Evolutionary conservation across 2,329 filamentous ascomycete genomes (phyloP).

Genomic region (Daldinia eschscholtzii): DNA sequence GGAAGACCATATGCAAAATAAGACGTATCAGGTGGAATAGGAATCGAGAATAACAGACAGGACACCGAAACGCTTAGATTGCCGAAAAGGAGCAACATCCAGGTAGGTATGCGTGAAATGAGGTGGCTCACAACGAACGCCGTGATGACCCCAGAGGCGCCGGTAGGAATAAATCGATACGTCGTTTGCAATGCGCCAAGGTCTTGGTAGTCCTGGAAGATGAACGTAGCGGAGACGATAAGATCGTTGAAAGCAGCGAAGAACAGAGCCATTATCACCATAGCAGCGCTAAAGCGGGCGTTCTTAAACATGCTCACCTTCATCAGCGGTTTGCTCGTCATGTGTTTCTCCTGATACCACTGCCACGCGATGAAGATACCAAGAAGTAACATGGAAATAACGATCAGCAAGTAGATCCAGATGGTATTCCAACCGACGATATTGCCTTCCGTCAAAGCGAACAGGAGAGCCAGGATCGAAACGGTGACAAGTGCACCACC

Average conservation of each 20-base stretch:
- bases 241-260: slow-evolving; percentile 77
- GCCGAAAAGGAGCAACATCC: slow-evolving; percentile 69
- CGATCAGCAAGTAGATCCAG: slow-evolving; percentile 72
- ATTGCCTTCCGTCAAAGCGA: slow-evolving; percentile 77
- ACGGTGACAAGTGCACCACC: slow-evolving; percentile 73
- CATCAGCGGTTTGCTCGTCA: slow-evolving; percentile 68
- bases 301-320: slow-evolving; percentile 74
- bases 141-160: slow-evolving; percentile 69
- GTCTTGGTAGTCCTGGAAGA: slow-evolving; percentile 76
- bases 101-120: slow-evolving; percentile 69
- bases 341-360: slow-evolving; percentile 67
- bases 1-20: slow-evolving; percentile 77
- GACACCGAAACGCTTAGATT: slow-evolving; percentile 67
- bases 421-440: slow-evolving; percentile 75
- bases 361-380: slow-evolving; percentile 72
- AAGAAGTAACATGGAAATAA: slow-evolving; percentile 68
- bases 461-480: slow-evolving; percentile 72
- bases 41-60: slow-evolving; percentile 72
- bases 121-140: slow-evolving; percentile 68
- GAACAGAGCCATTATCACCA: slow-evolving; percentile 75
- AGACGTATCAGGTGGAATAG: slow-evolving; percentile 69
- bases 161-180: slow-evolving; percentile 75
- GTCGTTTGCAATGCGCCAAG: slow-evolving; percentile 74
- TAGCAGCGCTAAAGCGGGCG: slow-evolving; percentile 70
- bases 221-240: slow-evolving; percentile 76